Percentiles rank a stretch among this genome's conserved stretches.
These are phyloP conservation scores for Salix brachista DNA, from an alignment of 345 rosid genomes.

Conservation along the genomic window DNA sequence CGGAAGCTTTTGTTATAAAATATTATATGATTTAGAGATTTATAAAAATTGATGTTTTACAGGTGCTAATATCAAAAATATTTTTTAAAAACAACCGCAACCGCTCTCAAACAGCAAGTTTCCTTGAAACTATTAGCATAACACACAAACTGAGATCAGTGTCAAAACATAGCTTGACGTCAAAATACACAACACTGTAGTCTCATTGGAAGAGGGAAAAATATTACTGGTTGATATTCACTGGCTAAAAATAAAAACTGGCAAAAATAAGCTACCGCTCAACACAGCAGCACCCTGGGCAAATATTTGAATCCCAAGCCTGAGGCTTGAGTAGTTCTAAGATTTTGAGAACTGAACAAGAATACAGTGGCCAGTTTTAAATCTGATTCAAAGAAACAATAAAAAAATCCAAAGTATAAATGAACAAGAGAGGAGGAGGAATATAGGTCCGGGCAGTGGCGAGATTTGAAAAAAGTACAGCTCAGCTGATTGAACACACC, in stretches of 20 bases:
- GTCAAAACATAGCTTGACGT: too few species aligned
- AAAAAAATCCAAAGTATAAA: background rate
- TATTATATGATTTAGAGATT: too few species aligned
- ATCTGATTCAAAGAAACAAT: background rate
- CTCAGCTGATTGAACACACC: background rate
- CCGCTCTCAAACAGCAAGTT: fast-evolving
- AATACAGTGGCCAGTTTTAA: background rate
- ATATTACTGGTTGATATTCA: background rate
- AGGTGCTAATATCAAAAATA: too few species aligned
- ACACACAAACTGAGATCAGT: too few species aligned
- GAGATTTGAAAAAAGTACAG: background rate
- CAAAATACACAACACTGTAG: background rate
- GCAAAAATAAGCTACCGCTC: background rate
- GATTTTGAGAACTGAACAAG: background rate
- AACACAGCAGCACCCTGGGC: background rate
- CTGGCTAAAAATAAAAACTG: background rate
- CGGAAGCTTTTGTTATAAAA: too few species aligned
- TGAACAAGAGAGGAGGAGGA: background rate
- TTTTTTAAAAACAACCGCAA: too few species aligned
- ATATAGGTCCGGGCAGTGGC: background rate
- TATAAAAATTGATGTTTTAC: too few species aligned
- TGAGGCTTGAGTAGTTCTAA: background rate
- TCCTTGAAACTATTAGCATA: too few species aligned
- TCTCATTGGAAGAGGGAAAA: background rate
- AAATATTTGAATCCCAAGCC: background rate